phyloP scores from a whole-genome alignment of 495 filamentous ascomycete genomes.

The Glonium stellatum region DNA sequence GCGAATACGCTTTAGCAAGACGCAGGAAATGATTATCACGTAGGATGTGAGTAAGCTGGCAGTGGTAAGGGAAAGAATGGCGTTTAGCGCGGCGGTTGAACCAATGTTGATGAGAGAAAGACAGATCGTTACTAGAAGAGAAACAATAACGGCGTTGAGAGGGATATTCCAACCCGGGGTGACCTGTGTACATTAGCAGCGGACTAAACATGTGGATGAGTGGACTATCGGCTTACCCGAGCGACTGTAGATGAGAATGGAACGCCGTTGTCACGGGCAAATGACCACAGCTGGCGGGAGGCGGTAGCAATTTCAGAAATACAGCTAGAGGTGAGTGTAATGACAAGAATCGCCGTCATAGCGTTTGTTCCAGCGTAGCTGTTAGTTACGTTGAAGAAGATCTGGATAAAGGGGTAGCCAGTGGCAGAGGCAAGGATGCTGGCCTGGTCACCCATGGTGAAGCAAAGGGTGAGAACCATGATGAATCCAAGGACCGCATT shows the following conservation, averaged over 20 bases:
- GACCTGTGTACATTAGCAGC: conserved; percentile 12
- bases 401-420: conserved; percentile 14
- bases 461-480: conserved; percentile 27
- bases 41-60: conserved; percentile 39
- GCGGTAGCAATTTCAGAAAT: conserved; percentile 10
- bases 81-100: conserved; percentile 48
- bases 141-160: conserved; percentile 43
- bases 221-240: conserved; percentile 30
- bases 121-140: conserved; percentile 43
- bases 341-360: conserved; percentile 12
- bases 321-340: conserved; percentile 8
- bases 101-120: conserved; percentile 55
- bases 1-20: conserved; percentile 34
- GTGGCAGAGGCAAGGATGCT: conserved; percentile 5
- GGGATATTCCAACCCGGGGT: conserved; percentile 42
- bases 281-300: conserved; percentile 24
- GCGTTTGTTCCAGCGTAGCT: conserved; percentile 9
- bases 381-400: conserved; percentile 15
- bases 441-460: conserved; percentile 15
- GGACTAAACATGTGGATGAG: background rate
- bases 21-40: conserved; percentile 42
- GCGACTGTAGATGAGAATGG: conserved; percentile 11
- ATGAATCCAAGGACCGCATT: conserved; percentile 27
- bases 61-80: conserved; percentile 40
- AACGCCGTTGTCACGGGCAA: conserved; percentile 23